These are phyloP conservation scores for Suillus clintonianus DNA, from an alignment of 768 basidiomycete species.

Conservation along the genomic window DNA sequence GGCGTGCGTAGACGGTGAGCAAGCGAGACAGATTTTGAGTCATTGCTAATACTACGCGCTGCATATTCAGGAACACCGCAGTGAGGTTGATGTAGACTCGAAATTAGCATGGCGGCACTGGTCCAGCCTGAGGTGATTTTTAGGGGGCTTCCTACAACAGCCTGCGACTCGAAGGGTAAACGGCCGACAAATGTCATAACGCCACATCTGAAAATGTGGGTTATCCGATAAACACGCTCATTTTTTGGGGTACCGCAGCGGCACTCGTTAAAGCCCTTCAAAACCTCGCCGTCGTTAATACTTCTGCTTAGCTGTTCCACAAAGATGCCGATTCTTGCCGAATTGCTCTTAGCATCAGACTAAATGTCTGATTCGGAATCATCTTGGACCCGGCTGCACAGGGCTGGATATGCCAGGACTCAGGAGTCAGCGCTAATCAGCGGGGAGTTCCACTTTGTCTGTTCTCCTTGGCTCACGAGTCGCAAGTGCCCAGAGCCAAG, in stretches of 20 bases:
- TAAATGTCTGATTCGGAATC: neutral
- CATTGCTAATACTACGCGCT: neutral
- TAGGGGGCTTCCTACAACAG: neutral
- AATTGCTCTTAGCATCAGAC: neutral
- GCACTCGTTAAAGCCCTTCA: neutral
- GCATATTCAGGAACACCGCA: neutral
- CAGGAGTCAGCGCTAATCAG: neutral
- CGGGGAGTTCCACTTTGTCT: neutral
- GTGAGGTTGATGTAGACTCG: neutral
- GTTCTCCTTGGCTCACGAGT: neutral
- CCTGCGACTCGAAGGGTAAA: neutral
- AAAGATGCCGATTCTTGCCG: neutral
- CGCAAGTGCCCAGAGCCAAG: neutral
- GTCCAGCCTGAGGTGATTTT: neutral
- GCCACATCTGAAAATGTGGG: neutral
- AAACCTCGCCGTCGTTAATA: neutral
- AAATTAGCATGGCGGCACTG: neutral
- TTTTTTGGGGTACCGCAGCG: neutral
- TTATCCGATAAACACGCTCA: neutral
- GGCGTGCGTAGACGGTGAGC: neutral
- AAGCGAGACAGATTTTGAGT: neutral
- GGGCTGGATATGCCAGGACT: neutral
- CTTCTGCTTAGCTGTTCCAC: neutral
- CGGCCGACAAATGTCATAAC: neutral
- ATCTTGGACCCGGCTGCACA: neutral